Base-by-base conservation (phyloP, 306 rosid genomes). In the Rosa persica region DNA sequence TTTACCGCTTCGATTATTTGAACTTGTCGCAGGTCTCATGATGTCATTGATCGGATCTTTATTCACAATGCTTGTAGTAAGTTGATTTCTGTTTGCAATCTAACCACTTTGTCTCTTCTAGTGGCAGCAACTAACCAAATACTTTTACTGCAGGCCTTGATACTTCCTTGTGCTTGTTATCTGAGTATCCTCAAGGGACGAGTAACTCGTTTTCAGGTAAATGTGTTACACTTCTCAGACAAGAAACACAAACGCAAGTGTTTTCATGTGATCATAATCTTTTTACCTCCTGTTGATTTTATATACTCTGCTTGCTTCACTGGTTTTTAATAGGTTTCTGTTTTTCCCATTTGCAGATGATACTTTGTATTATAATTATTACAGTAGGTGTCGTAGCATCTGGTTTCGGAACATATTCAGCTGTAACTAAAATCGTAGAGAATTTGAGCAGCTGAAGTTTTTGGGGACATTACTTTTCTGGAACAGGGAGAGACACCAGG, bases 11-110 rank as follows among this genome's bases (percentile, higher is more conserved):
- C n/a, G 1, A 40, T 30, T 30, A 0, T 39, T 36, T 15, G 36
- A 46, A 73, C 74, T 73, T 70, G 43, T 77, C 65, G 48, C 87
- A 92, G 98, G 95, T 80, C 89, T 95, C 52, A 89, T 95, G 48
- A 89, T 95, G 99, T 87, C 99, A 6, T 79, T 95, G 79, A 95
- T 95, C 65, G 99, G 99, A 86, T 95, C 99, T 58, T 78, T 87
- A 76, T 93, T 95, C 73, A 91, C 99, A 75, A 95, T 95, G 99
- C 96, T 95, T 80, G 96, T 95, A 42, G 99, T 95, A 87, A 86
- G 98, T 86, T 82, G 1, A 39, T 39, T 42, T 58, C 80, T 17
- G 43, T 77, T 65, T 19, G 47, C 70, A 38, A 3, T 15, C 16
- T 42, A n/a, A 75, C 34, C 19, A 62, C 67, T 20, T 77, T 72